phyloP scores from a whole-genome alignment of 768 basidiomycete species.

The Suillus paluster region DNA sequence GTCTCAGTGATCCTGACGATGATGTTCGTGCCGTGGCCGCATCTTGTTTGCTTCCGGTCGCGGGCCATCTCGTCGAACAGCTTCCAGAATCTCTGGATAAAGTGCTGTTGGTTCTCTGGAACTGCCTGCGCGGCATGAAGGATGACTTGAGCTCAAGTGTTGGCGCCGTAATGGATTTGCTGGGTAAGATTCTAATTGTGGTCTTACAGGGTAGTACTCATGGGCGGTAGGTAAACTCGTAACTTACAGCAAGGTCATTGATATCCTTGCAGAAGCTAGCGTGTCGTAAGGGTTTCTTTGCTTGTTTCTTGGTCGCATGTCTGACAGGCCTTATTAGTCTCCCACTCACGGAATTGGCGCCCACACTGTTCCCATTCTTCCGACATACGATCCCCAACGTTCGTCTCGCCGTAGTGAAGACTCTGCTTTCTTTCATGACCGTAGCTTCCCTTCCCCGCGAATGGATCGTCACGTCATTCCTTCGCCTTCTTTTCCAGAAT shows the following conservation, averaged over 20 bases:
- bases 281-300: conserved; percentile 63
- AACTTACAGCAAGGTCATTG: conserved; percentile 75
- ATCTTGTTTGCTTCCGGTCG: conserved; percentile 88
- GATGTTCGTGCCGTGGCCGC: conserved; percentile 97
- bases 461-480: conserved; percentile 80
- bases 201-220: conserved; percentile 12
- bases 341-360: conserved; percentile 81
- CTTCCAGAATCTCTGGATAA: conserved; percentile 72
- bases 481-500: conserved; percentile 92
- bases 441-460: conserved; percentile 73
- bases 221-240: conserved; percentile 73
- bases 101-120: conserved; percentile 88
- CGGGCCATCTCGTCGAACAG: conserved; percentile 74
- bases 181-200: conserved; percentile 57
- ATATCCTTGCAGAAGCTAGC: conserved; percentile 68
- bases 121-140: conserved; percentile 88
- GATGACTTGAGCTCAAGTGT: conserved; percentile 97
- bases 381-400: conserved; percentile 95
- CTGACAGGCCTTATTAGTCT: conserved; percentile 48
- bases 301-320: conserved; percentile 2
- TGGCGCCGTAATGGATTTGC: conserved; percentile 94
- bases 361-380: conserved; percentile 93
- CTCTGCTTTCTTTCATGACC: conserved; percentile 83
- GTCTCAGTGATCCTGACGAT: conserved; percentile 89
- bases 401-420: conserved; percentile 89